Evolutionary conservation across 345 rosid genomes (phyloP).

Genomic region (Hypericum perforatum): DNA sequence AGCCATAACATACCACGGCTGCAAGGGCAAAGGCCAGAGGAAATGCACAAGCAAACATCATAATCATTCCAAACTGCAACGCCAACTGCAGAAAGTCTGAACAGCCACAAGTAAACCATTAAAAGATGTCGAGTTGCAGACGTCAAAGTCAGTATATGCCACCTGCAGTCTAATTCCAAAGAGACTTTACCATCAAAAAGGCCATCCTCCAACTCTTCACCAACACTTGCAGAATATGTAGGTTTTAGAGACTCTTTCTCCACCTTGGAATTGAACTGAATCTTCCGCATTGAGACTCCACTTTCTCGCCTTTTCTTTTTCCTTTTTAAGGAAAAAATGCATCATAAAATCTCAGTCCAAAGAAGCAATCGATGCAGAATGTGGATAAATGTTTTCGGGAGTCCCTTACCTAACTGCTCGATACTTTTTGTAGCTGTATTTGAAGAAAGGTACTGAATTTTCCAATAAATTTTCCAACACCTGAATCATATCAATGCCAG

Average conservation of each 20-base stretch:
- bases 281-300: slow-evolving; percentile 41
- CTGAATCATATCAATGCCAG: slow-evolving; percentile 23
- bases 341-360: slow-evolving; percentile 1
- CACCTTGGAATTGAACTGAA: slow-evolving; percentile 59
- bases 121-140: too few species aligned
- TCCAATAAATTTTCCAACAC: slow-evolving; percentile 69
- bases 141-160: too few species aligned
- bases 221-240: slow-evolving; percentile 68
- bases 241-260: slow-evolving; percentile 92
- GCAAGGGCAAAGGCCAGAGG: slow-evolving; percentile 78
- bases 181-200: slow-evolving; percentile 65
- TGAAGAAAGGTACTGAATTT: slow-evolving; percentile 67
- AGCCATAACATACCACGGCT: slow-evolving; percentile 38
- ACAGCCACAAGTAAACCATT: background rate
- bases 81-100: slow-evolving; percentile 79
- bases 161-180: too few species aligned
- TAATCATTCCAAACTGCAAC: slow-evolving; percentile 90
- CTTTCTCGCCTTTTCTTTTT: slow-evolving; percentile 49
- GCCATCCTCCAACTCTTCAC: slow-evolving; percentile 86
- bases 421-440: slow-evolving; percentile 68
- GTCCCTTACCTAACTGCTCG: slow-evolving; percentile 50
- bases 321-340: slow-evolving; percentile 28
- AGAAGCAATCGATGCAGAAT: background rate
- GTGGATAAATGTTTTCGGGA: background rate
- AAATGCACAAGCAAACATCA: slow-evolving; percentile 98